phyloP scores from a whole-genome alignment of 1,284 basidiomycete species.

The Naganishia sp. region DNA sequence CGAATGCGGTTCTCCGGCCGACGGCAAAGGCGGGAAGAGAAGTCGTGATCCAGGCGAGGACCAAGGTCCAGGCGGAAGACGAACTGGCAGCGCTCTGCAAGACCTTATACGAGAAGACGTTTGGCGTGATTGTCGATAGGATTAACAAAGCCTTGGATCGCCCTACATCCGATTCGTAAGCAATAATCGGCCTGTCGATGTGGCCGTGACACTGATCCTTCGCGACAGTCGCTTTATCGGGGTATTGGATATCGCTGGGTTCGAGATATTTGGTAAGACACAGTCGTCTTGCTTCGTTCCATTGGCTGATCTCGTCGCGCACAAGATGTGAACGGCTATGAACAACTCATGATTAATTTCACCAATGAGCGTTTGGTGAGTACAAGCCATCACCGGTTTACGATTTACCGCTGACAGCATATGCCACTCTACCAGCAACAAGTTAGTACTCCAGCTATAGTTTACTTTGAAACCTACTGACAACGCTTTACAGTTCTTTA shows the following conservation, averaged over 20 bases:
- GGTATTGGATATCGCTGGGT: slow-evolving; percentile 98
- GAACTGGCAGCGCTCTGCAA: slow-evolving; percentile 92
- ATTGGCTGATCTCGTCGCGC: neutral
- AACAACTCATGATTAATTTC: slow-evolving; percentile 98
- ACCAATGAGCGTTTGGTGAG: slow-evolving; percentile 85
- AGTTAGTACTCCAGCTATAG: slow-evolving; percentile 20
- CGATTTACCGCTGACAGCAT: neutral
- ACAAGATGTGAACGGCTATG: slow-evolving; percentile 73
- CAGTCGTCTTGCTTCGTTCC: neutral
- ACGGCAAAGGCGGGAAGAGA: slow-evolving; percentile 92
- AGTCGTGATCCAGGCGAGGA: slow-evolving; percentile 93
- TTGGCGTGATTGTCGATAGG: slow-evolving; percentile 87
- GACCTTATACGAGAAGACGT: slow-evolving; percentile 96
- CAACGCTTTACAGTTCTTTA: slow-evolving; percentile 68
- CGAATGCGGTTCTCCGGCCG: slow-evolving; percentile 80
- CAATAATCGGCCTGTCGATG: slow-evolving; percentile 4
- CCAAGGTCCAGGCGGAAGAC: slow-evolving; percentile 86
- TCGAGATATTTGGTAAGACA: slow-evolving; percentile 72
- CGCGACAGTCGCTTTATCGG: slow-evolving; percentile 80
- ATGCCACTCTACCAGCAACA: slow-evolving; percentile 32
- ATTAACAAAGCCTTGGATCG: slow-evolving; percentile 94
- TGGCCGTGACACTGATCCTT: neutral
- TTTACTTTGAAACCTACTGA: neutral
- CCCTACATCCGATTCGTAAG: slow-evolving; percentile 76
- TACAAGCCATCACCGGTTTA: neutral